phyloP scores from a whole-genome alignment of 495 filamentous ascomycete genomes.

The Aspergillus taichungensis region DNA sequence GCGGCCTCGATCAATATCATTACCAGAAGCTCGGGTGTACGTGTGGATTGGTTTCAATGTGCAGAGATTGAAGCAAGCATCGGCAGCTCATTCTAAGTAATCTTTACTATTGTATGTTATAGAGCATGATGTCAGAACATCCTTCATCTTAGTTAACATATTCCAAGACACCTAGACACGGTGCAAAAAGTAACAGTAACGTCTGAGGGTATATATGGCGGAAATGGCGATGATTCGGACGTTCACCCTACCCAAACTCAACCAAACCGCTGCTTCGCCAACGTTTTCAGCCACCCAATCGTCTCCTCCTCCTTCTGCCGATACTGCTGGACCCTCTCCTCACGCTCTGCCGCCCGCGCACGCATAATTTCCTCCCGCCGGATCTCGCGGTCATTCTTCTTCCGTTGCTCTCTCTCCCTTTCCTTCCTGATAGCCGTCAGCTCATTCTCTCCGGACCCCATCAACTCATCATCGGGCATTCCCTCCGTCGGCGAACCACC shows the following conservation, averaged over 20 bases:
- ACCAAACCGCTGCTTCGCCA: slow-evolving; percentile 40
- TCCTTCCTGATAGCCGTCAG: slow-evolving; percentile 30
- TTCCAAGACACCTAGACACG: too few species aligned
- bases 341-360: slow-evolving; percentile 32
- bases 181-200: too few species aligned
- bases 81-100: too few species aligned
- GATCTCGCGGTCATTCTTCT: slow-evolving; percentile 36
- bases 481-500: slow-evolving; percentile 32
- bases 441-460: slow-evolving; percentile 36
- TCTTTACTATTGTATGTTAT: too few species aligned
- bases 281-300: slow-evolving; percentile 35
- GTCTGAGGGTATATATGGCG: too few species aligned
- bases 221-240: too few species aligned
- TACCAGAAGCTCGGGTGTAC: too few species aligned
- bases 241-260: slow-evolving; percentile 6
- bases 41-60: too few species aligned
- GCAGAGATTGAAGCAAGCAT: too few species aligned
- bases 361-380: slow-evolving; percentile 35
- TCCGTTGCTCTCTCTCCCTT: slow-evolving; percentile 31
- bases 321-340: slow-evolving; percentile 36
- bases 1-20: too few species aligned
- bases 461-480: slow-evolving; percentile 33
- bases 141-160: too few species aligned
- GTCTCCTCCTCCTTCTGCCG: slow-evolving; percentile 36
- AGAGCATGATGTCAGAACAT: too few species aligned